Evolutionary conservation across 1,139 yeast species (phyloP), one percentile per base, ranked within the genome.

Genomic region (Suhomyces bolitotheri): DNA sequence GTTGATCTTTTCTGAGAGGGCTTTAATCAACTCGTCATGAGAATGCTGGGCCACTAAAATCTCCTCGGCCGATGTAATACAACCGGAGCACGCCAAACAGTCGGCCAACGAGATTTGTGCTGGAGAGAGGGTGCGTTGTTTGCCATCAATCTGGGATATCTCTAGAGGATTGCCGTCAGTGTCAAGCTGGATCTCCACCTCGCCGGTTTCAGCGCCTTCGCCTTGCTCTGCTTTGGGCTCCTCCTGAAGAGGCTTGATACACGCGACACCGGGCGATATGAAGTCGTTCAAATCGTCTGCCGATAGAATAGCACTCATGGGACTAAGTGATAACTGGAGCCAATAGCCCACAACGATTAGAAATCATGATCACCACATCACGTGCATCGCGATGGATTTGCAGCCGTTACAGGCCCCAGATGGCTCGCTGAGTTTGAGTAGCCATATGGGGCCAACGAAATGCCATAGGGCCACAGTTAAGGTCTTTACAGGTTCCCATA

Each of bases 51-150:
- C 88, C 27, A 92, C 86, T 34, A 92, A 65, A 14, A 92, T 90
- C 47, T 90, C 96, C 55, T 92, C 99, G 10, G 97, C 95, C 8
- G 96, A 86, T 0, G 98, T 92, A 42, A 92, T 89, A 59, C 99
- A 92, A 2, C 99, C 99, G 3, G 95, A 82, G 54, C 99, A 92
- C 0, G 98, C 98, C 34, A 92, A 67, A 60, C 99, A 92, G 65
- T 92, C 99, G 7, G 90, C 81, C 29, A 92, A 63, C 2, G 95
- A 84, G 34, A 92, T 92, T 49, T 86, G 92, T 0, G 97, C 98
- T 30, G 90, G 83, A 23, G 82, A 74, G 7, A 89, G 68, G 28
- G 67, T 67, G 16, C 58, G 52, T 11, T 70, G 63, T 14, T 66
- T 62, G 6, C 81, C 82, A 44, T 82, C 86, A 30, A 71, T 67